Percentiles rank a stretch among this genome's conserved stretches.
These are phyloP conservation scores for Thelephora ganbajun DNA, from an alignment of 768 basidiomycete genomes.

Conservation along the genomic window DNA sequence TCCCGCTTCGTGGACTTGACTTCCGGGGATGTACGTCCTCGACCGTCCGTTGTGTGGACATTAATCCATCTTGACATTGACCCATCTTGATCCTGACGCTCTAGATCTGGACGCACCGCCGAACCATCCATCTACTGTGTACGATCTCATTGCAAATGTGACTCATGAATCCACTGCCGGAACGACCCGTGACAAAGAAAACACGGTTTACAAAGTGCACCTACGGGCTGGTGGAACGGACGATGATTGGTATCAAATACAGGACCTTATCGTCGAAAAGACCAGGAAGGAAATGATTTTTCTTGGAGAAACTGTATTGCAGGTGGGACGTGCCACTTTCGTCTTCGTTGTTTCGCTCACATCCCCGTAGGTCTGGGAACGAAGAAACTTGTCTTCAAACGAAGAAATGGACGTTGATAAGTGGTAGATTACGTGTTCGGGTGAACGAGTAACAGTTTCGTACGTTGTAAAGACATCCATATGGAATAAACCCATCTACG, in stretches of 20 bases:
- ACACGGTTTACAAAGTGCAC: constrained; percentile 88
- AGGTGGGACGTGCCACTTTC: constrained; percentile 33
- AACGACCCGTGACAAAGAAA: constrained; percentile 87
- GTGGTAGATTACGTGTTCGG: neutral
- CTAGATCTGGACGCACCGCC: constrained; percentile 68
- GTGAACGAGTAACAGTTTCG: neutral
- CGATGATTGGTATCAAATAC: constrained; percentile 94
- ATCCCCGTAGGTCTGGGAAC: constrained; percentile 16
- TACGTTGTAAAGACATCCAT: neutral
- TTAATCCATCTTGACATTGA: neutral
- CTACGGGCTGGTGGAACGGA: constrained; percentile 66
- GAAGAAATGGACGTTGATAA: constrained; percentile 22
- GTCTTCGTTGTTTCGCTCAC: constrained; percentile 3
- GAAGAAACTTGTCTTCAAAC: constrained; percentile 9
- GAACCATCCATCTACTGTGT: constrained; percentile 48
- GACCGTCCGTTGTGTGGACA: neutral
- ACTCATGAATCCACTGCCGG: constrained; percentile 91
- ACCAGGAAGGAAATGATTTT: constrained; percentile 98
- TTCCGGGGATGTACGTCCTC: constrained; percentile 70
- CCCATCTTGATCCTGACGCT: neutral
- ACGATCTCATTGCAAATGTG: constrained; percentile 93
- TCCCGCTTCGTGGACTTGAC: constrained; percentile 86
- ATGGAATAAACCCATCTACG: neutral
- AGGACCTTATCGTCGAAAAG: constrained; percentile 93
- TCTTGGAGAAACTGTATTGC: constrained; percentile 89